phyloP scores from a whole-genome alignment of 2,329 filamentous ascomycete species.

The Nemania sp. region DNA sequence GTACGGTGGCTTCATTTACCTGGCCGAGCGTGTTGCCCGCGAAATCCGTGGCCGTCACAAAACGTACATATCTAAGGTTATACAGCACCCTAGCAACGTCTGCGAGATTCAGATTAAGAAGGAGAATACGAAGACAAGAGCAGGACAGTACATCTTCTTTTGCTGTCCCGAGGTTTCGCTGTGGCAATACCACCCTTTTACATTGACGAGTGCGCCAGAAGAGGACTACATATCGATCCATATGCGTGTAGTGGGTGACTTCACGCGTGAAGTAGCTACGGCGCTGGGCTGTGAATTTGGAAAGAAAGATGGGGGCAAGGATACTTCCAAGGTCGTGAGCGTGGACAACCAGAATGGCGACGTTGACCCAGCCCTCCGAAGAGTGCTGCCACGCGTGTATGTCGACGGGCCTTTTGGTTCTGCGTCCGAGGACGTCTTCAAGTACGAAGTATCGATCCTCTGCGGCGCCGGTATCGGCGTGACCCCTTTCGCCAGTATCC shows the following conservation, averaged over 20 bases:
- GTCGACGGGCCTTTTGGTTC: constrained; percentile 85
- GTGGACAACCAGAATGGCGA: constrained; percentile 62
- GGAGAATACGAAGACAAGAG: constrained; percentile 77
- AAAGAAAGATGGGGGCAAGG: constrained; percentile 52
- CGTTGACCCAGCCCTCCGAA: constrained; percentile 70
- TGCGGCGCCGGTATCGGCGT: constrained; percentile 83
- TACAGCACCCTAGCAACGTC: constrained; percentile 86
- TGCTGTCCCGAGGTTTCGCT: constrained; percentile 84
- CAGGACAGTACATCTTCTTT: constrained; percentile 87
- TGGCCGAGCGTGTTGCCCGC: constrained; percentile 76
- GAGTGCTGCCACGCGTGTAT: constrained; percentile 78
- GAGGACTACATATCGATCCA: constrained; percentile 90
- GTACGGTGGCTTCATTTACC: constrained; percentile 79
- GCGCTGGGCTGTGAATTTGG: constrained; percentile 76
- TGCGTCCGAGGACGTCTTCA: constrained; percentile 87
- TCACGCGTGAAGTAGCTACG: constrained; percentile 70
- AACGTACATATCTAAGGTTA: constrained; percentile 85
- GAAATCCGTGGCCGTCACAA: constrained; percentile 80
- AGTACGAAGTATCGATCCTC: constrained; percentile 79
- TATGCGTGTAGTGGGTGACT: constrained; percentile 80
- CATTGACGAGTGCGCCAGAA: constrained; percentile 82
- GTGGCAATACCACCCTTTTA: constrained; percentile 90
- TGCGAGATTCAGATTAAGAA: constrained; percentile 93
- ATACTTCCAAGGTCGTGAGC: constrained; percentile 68
- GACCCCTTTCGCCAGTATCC: constrained; percentile 83